A percentile compares a stretch with the other conserved stretches of the same genome.
These are phyloP conservation scores for Monotropa hypopitys DNA, from an alignment of 179 eudicot species.

Conservation along the genomic window DNA sequence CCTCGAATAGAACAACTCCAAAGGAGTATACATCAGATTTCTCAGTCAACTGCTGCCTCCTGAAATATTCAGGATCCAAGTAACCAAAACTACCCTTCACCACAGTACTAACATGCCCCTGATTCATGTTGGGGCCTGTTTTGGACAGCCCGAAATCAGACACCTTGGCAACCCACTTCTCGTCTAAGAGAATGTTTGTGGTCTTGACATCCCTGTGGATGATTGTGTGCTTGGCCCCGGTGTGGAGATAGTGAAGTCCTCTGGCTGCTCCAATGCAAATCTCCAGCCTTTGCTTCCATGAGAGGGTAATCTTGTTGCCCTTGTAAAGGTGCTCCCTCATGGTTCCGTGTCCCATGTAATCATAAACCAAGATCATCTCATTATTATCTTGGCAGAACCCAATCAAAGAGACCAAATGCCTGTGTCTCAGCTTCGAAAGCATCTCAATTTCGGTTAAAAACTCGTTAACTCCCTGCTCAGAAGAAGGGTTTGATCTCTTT, in stretches of 20 bases:
- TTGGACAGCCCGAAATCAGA: conserved; percentile 80
- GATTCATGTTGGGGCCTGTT: conserved; percentile 63
- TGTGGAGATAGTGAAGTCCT: conserved; percentile 76
- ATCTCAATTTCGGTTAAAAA: conserved; percentile 48
- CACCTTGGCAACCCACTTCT: conserved; percentile 78
- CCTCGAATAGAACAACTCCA: conserved; percentile 70
- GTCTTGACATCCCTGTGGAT: conserved; percentile 89
- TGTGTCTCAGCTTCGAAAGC: conserved; percentile 46
- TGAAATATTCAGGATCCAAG: conserved; percentile 65
- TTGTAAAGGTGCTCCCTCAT: conserved; percentile 81
- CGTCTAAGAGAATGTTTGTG: conserved; percentile 63
- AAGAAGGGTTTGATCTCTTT: conserved; percentile 47
- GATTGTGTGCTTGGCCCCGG: conserved; percentile 78
- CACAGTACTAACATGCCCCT: conserved; percentile 67
- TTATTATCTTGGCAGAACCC: conserved; percentile 39
- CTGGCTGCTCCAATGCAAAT: conserved; percentile 69
- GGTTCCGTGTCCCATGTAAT: conserved; percentile 56
- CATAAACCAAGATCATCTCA: conserved; percentile 47
- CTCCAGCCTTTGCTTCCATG: conserved; percentile 86
- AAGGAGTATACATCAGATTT: conserved; percentile 75
- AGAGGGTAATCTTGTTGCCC: conserved; percentile 38
- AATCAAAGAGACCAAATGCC: conserved; percentile 43
- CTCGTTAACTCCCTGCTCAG: conserved; percentile 47
- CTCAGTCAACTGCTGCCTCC: conserved; percentile 59
- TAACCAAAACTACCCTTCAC: conserved; percentile 83